These are phyloP conservation scores for Candida maris DNA, from an alignment of 805 yeast species.

Conservation along the genomic window DNA sequence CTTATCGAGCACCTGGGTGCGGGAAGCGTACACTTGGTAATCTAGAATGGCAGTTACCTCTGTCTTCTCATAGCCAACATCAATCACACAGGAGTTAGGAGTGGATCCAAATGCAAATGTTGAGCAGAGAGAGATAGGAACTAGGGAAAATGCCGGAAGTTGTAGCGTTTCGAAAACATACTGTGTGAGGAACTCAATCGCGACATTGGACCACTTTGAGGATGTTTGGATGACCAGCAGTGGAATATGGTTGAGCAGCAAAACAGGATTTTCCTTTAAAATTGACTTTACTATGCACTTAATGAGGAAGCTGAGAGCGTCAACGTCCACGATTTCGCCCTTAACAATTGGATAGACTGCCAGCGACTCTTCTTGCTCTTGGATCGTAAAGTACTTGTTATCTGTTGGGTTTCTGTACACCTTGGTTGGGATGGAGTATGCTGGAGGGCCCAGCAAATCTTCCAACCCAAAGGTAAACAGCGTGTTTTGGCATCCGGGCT, in stretches of 20 bases:
- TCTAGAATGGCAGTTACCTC: constrained; percentile 81
- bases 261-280: constrained; percentile 30
- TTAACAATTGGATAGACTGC: constrained; percentile 60
- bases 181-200: constrained; percentile 67
- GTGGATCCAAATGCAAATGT: constrained; percentile 68
- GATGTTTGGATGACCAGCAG: constrained; percentile 61
- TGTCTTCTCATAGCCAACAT: constrained; percentile 71
- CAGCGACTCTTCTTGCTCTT: constrained; percentile 35
- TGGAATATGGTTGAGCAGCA: constrained; percentile 48
- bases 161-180: constrained; percentile 72
- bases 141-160: constrained; percentile 65
- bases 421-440: constrained; percentile 69
- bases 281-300: constrained; percentile 50
- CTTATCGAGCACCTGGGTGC: constrained; percentile 30
- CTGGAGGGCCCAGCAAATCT: constrained; percentile 70
- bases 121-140: constrained; percentile 66
- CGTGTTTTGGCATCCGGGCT: constrained; percentile 76
- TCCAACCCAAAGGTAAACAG: constrained; percentile 80
- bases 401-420: constrained; percentile 39
- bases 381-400: constrained; percentile 33
- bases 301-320: constrained; percentile 65
- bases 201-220: constrained; percentile 62
- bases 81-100: constrained; percentile 69
- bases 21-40: constrained; percentile 57
- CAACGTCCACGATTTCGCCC: constrained; percentile 63